phyloP scores from a whole-genome alignment of 208 protist species.

The Leishmania major region DNA sequence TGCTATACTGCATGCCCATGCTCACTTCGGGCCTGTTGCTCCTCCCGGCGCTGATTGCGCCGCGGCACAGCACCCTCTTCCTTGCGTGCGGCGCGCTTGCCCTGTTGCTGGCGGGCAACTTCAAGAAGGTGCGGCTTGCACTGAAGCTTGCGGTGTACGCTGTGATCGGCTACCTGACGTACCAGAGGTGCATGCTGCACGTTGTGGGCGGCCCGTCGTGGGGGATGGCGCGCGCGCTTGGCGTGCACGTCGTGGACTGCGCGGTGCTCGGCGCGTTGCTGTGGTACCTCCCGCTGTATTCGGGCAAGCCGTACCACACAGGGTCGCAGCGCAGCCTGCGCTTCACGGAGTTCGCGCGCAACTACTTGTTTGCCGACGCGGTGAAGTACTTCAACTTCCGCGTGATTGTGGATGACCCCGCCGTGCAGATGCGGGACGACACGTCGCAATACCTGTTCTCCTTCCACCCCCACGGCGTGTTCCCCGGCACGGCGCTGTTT shows the following conservation, averaged over 20 bases:
- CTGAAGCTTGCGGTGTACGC: conserved; percentile 52
- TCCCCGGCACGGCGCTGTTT: conserved; percentile 73
- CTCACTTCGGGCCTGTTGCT: conserved; percentile 28
- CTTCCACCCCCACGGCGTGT: conserved; percentile 87
- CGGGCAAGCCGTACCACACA: conserved; percentile 61
- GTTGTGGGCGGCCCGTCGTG: conserved; percentile 10
- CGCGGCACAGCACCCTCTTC: conserved; percentile 56
- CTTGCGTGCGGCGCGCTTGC: conserved; percentile 16
- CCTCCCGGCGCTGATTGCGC: conserved; percentile 39
- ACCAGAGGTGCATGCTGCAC: conserved; percentile 41
- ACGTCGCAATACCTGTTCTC: conserved; percentile 75
- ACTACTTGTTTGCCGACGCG: conserved; percentile 62
- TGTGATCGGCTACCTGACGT: conserved; percentile 59
- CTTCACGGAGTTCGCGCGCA: conserved; percentile 57
- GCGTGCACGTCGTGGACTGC: conserved; percentile 37
- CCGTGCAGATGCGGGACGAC: conserved; percentile 53
- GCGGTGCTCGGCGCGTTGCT: conserved; percentile 48
- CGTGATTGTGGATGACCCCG: conserved; percentile 60
- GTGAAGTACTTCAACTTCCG: conserved; percentile 76
- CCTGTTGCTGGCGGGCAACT: conserved; percentile 39
- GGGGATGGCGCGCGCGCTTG: conserved; percentile 7
- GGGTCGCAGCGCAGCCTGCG: conserved; percentile 50
- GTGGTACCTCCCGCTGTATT: conserved; percentile 65
- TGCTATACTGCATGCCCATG: conserved; percentile 54
- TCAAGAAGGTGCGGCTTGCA: conserved; percentile 39